Base-by-base conservation (phyloP, 352 stramenopile genomes). In the Detonula confervacea region DNA sequence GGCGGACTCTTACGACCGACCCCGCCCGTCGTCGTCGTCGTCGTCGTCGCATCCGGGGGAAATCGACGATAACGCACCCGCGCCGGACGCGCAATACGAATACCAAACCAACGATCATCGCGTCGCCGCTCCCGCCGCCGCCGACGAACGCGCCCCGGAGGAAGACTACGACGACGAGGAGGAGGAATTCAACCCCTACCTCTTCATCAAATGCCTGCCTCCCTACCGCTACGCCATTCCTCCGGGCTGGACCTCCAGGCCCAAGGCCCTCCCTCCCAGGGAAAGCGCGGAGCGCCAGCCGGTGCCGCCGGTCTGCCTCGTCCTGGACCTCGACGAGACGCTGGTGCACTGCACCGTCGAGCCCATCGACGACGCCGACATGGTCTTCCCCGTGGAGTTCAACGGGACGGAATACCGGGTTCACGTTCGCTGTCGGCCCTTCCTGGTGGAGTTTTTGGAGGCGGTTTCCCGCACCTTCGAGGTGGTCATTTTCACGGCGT, bases 401-500 rank as follows among this genome's bases (percentile, higher is more conserved):
- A 98, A 98, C 78, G 96, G 95, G 61, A 91, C 95, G n/a, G 94
- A 96, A 33, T 98, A 98, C 80, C 93, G 89, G 29, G 97, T 99
- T 12, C 98, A 99, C 74, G 97, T 98, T 12, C 94, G 96, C 57
- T 97, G 98, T 87, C 93, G 97, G 39, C 97, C 97, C 14, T 94
- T 97, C 71, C 94, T 99, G 82, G 92, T 96, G 27, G 93, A 97
- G 35, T 99, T 99, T 84, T 87, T 99, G 29, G 91, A 95, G 42
- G 89, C 90, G 33, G 96, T 98, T 9, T 90, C 92, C 4, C 92
- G 93, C 54, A 89, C 96, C 24, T 99, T 98, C 74, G 97, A 99
- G 82, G 96, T 99, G n/a, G 95, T 99, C n/a, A 93, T 99, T 4
- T 99, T 99, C 86, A 99, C 97, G 1, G 97, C 97, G 0, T 98